Percentiles rank a stretch among this genome's conserved stretches.
Evolutionary conservation across 2,329 filamentous ascomycete genomes (phyloP).

Genomic region (Calonectria crousiana): DNA sequence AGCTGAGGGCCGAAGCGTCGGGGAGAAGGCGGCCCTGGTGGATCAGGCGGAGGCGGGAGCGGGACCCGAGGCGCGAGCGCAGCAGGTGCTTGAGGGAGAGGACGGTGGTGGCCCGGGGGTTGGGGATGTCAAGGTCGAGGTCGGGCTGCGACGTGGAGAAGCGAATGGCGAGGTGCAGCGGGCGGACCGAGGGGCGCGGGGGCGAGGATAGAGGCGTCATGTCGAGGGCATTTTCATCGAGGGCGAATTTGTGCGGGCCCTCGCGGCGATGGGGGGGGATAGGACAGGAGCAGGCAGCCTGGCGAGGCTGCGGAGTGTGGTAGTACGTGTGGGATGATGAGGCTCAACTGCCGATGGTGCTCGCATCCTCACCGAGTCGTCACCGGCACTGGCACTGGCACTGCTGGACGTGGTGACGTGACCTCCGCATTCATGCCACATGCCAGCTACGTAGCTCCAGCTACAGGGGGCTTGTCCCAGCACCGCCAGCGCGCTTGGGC

Average conservation of each 20-base stretch:
- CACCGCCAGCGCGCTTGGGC: background rate
- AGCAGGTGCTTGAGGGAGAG: slow-evolving; percentile 86
- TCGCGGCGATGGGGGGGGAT: slow-evolving; percentile 1
- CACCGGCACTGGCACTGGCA: background rate
- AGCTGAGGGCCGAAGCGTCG: slow-evolving; percentile 76
- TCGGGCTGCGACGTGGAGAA: slow-evolving; percentile 91
- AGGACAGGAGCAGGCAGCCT: background rate
- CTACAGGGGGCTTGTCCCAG: background rate
- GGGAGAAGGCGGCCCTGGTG: slow-evolving; percentile 88
- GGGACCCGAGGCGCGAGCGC: slow-evolving; percentile 76
- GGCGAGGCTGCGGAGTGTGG: background rate
- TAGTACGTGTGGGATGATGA: background rate
- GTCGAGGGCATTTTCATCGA: slow-evolving; percentile 39
- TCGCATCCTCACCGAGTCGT: background rate
- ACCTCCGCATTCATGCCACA: slow-evolving; percentile 1
- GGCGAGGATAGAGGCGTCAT: slow-evolving; percentile 43
- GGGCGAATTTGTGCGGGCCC: background rate
- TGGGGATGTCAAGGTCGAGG: slow-evolving; percentile 80
- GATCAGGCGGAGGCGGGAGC: slow-evolving; percentile 86
- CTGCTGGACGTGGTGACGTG: background rate
- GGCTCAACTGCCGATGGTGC: background rate
- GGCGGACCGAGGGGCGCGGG: slow-evolving; percentile 46
- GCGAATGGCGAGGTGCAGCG: slow-evolving; percentile 85
- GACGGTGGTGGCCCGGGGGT: slow-evolving; percentile 77
- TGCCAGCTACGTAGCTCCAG: background rate